Base-by-base conservation (phyloP, 306 rosid genomes). In the Morella rubra region DNA sequence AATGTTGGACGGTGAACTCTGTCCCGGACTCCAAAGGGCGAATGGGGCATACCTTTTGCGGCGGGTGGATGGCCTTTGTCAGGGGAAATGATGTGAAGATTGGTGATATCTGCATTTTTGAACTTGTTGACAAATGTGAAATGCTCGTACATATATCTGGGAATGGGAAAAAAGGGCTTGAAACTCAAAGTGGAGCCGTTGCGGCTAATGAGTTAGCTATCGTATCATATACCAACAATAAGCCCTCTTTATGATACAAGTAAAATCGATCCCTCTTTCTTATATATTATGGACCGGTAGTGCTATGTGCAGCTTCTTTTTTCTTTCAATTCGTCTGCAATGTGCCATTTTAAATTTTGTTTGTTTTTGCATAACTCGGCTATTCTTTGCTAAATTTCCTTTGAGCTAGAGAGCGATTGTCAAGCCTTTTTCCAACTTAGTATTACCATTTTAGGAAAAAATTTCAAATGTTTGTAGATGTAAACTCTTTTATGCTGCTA, bases 11-110 rank as follows among this genome's bases (percentile, higher is more conserved):
- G 2, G 98, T 93, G 81, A 93, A 93, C 86, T 90, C 92, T 49
- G 89, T 91, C 53, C 98, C 98, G 52, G 97, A 91, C 86, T 85
- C 97, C 4, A 87, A 89, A 81, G 96, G 96, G 73, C 82, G 96
- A 73, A 76, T 85, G 74, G 86, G 86, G 77, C 93, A 90, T 86
- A 93, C 97, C 10, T 90, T 93, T 77, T 93, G 98, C 45, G 98
- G 98, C 61, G 98, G 98, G 22, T 91, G 98, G 98, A 84, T 90
- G 92, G 90, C 98, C 11, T 93, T 93, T 77, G 98, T 93, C 76
- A 96, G 98, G 10, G 96, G 86, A 64, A 91, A 93, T 73, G 89
- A 87, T 78, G 69, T 91, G 56, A 87, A 91, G 65, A 77, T 90
- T 41, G 97, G 97, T 54, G 98, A 93, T 82, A 77, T 92, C 0